Evolutionary conservation across 768 basidiomycete genomes (phyloP).

Genomic region (Termitomyces sp.): DNA sequence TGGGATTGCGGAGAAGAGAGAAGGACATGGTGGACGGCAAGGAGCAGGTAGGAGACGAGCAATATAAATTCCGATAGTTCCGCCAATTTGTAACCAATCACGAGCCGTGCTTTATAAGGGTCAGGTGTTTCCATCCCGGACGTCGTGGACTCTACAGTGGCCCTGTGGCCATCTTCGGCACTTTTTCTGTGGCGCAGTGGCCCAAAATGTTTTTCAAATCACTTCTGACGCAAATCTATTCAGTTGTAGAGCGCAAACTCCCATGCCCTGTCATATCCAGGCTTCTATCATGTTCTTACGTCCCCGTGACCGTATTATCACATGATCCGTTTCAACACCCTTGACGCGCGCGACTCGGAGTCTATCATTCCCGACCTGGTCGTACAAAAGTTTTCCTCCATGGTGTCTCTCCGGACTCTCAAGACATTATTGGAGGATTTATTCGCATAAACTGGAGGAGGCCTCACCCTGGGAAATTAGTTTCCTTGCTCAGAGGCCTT

Average conservation of each 20-base stretch:
- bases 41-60: not conserved
- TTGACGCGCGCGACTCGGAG: too few species aligned
- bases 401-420: too few species aligned
- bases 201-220: not conserved
- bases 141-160: not conserved
- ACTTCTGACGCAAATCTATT: not conserved
- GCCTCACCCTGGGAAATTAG: too few species aligned
- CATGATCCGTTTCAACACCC: too few species aligned
- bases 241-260: not conserved
- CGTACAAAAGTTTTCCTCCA: too few species aligned
- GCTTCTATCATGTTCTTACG: not conserved
- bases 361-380: too few species aligned
- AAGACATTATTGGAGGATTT: too few species aligned
- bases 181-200: slow-evolving; percentile 6
- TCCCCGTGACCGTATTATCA: not conserved
- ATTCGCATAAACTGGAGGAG: too few species aligned
- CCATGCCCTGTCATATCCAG: slow-evolving; percentile 1
- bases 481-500: too few species aligned
- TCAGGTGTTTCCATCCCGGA: not conserved
- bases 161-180: not conserved
- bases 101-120: slow-evolving; percentile 12
- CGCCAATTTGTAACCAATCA: slow-evolving; percentile 20
- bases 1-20: slow-evolving; percentile 46
- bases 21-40: slow-evolving; percentile 50
- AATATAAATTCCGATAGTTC: slow-evolving; percentile 3